A percentile compares a stretch with the other conserved stretches of the same genome.
phyloP scores from a whole-genome alignment of 192 early-diverging fungal species.

The Mortierella hygrophila region DNA sequence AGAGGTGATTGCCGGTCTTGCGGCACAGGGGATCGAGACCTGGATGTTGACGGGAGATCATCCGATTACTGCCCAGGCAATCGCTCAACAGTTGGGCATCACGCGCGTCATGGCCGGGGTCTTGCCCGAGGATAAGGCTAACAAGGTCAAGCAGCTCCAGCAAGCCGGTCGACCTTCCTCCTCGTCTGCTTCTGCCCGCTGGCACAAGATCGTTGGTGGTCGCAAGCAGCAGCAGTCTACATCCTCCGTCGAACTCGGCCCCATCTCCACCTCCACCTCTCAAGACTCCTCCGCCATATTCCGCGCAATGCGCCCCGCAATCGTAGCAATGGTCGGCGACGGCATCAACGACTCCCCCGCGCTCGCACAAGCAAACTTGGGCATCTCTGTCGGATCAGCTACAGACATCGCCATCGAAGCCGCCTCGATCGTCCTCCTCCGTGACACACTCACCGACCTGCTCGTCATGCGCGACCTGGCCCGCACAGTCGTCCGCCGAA shows the following conservation, averaged over 20 bases:
- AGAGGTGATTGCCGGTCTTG: conserved; percentile 63
- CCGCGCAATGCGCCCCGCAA: conserved; percentile 46
- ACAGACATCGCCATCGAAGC: conserved; percentile 94
- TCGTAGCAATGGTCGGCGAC: conserved; percentile 94
- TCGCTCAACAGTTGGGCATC: conserved; percentile 77
- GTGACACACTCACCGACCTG: conserved; percentile 82
- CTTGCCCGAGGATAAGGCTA: conserved; percentile 80
- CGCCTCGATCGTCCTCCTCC: conserved; percentile 85
- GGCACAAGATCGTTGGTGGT: conserved; percentile 21
- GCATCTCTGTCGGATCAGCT: conserved; percentile 90
- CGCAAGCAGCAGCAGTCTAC: neutral
- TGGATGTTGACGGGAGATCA: conserved; percentile 89
- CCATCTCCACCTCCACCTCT: neutral
- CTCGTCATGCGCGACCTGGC: conserved; percentile 85
- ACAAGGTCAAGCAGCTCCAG: conserved; percentile 71
- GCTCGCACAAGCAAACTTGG: conserved; percentile 89
- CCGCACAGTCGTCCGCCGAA: conserved; percentile 78
- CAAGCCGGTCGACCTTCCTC: conserved; percentile 27
- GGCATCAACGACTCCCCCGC: conserved; percentile 97
- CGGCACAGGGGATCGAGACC: conserved; percentile 68
- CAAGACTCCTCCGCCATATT: neutral
- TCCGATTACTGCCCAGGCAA: conserved; percentile 68
- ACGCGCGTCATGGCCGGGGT: conserved; percentile 73
- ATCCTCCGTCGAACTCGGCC: neutral
- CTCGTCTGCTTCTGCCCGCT: neutral